Evolutionary conservation across 257 asterid genomes (phyloP).

Genomic region (Plectranthus barbatus): DNA sequence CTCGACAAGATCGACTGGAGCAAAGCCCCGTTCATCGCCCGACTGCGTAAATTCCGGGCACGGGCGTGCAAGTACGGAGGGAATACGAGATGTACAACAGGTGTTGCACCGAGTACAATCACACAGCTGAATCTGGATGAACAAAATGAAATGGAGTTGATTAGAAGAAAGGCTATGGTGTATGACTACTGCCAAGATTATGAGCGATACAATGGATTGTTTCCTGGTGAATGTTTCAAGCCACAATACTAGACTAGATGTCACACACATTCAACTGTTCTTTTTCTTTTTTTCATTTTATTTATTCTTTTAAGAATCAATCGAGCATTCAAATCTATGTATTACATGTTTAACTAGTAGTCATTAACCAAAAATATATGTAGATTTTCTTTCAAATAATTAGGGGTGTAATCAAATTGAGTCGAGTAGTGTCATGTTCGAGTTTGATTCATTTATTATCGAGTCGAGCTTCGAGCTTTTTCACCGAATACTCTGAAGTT

Average conservation of each 20-base stretch:
- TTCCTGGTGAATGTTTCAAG: constrained; percentile 54
- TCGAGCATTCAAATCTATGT: too few species aligned
- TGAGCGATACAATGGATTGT: constrained; percentile 26
- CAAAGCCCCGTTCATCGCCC: constrained; percentile 49
- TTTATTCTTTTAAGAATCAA: too few species aligned
- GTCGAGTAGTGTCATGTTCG: too few species aligned
- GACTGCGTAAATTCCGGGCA: constrained; percentile 33
- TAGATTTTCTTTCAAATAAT: too few species aligned
- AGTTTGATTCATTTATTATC: too few species aligned
- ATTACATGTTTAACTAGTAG: too few species aligned
- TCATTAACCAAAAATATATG: too few species aligned
- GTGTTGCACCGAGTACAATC: constrained; percentile 15
- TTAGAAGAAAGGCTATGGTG: constrained; percentile 35
- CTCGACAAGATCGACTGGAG: constrained; percentile 57
- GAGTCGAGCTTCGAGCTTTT: too few species aligned
- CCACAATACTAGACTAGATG: constrained; percentile 18
- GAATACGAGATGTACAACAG: constrained; percentile 19
- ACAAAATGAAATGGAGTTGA: constrained; percentile 30
- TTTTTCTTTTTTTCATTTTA: neutral
- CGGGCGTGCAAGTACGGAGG: constrained; percentile 34
- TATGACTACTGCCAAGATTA: constrained; percentile 65
- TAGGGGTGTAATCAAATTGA: too few species aligned
- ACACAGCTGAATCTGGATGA: constrained; percentile 24
- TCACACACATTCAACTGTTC: neutral
- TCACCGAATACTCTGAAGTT: too few species aligned